Evolutionary conservation across 2,329 filamentous ascomycete genomes (phyloP), one percentile per base, ranked within the genome.

Genomic region (Fusarium mexicanum): DNA sequence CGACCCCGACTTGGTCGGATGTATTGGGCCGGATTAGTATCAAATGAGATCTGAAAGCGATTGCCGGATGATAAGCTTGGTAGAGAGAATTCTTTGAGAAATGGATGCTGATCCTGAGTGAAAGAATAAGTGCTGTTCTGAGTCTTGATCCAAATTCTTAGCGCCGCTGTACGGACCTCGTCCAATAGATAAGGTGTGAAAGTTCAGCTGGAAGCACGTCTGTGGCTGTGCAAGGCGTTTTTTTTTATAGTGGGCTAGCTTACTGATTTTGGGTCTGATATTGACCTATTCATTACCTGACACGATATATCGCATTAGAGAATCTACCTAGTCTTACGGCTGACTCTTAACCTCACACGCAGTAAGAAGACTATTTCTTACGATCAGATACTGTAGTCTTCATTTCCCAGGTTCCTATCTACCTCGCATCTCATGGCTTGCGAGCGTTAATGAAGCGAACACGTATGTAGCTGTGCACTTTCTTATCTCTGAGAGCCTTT

Each of bases 371-470:
- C 5, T 8, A 3, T 44, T 13, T 24, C 43, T 44, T 44, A 24
- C 5, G 6, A 8, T 12, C n/a, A 44, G n/a, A 44, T 43, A 43
- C 17, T 8, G 10, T 24, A 22, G 5, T 31, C 10, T 50, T n/a
- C 14, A 17, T n/a, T 33, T n/a, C 8, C 29, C 20, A 50, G 11
- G 16, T n/a, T 22, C 11, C 10, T 13, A 9, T 12, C 14, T 17
- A 24, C 22, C 5, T 24, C 5, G 0, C 5, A 11, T 22, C 22
- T 31, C n/a, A 24, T 10, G 55, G 48, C 44, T 69, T 69, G 6
- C 55, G 43, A 16, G 47, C 66, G n/a, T 55, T 67, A 5, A 71
- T 22, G 16, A 60, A 71, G 8, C 64, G 64, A 37, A 71, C 38
- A 4, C 58, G 43, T 48, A 71, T 68, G 24, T 64, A 71, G 9